These are phyloP conservation scores for Podila clonocystis DNA, from an alignment of 192 early-diverging fungal genomes.

Conservation along the genomic window DNA sequence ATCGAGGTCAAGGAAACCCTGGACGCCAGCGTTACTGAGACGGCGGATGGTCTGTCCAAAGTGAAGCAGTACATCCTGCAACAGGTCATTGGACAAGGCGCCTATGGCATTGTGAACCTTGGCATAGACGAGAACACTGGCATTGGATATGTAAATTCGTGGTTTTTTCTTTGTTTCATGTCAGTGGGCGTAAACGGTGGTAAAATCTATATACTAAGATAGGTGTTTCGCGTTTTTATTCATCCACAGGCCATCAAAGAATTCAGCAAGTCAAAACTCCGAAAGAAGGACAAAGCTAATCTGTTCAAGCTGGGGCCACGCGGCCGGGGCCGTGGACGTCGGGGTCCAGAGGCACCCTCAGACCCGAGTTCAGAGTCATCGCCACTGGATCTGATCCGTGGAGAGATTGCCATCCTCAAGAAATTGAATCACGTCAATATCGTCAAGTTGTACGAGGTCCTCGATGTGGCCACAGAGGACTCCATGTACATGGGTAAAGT, in stretches of 20 bases:
- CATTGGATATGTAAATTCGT: conserved; percentile 58
- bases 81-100: conserved; percentile 80
- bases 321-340: conserved; percentile 63
- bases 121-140: conserved; percentile 63
- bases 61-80: conserved; percentile 85
- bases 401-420: conserved; percentile 94
- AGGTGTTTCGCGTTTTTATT: too few relatives aligned
- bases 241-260: conserved; percentile 89
- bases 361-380: conserved; percentile 43
- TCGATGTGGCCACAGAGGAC: conserved; percentile 90
- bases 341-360: conserved; percentile 56
- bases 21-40: conserved; percentile 71
- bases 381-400: conserved; percentile 87
- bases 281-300: conserved; percentile 72
- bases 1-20: conserved; percentile 9
- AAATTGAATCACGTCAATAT: conserved; percentile 91
- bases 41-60: conserved; percentile 68
- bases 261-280: conserved; percentile 87
- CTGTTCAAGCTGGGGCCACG: conserved; percentile 59
- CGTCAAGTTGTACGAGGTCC: conserved; percentile 90
- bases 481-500: conserved; percentile 74
- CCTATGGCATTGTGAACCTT: conserved; percentile 86
- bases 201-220: neutral
- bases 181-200: neutral
- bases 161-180: neutral